phyloP scores from a whole-genome alignment of 2,329 filamentous ascomycete genomes.

The Colletotrichum liriopes region DNA sequence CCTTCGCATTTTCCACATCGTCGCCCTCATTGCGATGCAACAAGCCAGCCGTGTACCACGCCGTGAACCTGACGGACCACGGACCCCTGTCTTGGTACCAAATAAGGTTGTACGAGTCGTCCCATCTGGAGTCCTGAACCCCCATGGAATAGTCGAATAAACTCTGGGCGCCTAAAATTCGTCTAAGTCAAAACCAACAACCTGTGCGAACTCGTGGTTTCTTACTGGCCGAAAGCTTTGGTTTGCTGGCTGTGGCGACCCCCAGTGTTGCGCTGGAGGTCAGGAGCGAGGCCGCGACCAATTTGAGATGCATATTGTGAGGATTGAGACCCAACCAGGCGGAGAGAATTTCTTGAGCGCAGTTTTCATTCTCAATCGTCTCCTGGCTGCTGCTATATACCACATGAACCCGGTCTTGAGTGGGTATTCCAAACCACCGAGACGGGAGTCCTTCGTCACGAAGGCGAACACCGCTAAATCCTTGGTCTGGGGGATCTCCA shows the following conservation, averaged over 20 bases:
- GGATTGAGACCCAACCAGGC: no score
- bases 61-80: slow-evolving; percentile 60
- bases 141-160: slow-evolving; percentile 59
- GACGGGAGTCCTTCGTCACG: no score
- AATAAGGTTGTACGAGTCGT: slow-evolving; percentile 59
- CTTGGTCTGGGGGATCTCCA: not conserved
- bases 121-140: slow-evolving; percentile 57
- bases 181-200: not conserved
- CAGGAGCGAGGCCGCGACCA: slow-evolving; percentile 20
- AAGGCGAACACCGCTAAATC: no score
- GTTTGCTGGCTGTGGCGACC: slow-evolving; percentile 22
- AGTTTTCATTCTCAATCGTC: not conserved
- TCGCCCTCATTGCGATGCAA: slow-evolving; percentile 53
- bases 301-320: slow-evolving; percentile 20
- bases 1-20: slow-evolving; percentile 54
- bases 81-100: slow-evolving; percentile 59
- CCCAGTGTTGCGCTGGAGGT: slow-evolving; percentile 33
- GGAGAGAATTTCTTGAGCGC: not conserved
- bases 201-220: no score
- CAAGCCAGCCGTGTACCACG: slow-evolving; percentile 58
- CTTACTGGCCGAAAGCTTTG: slow-evolving; percentile 28
- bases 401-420: no score
- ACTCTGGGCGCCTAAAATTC: slow-evolving; percentile 51
- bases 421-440: no score
- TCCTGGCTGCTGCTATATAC: not conserved